phyloP scores from a whole-genome alignment of 371 early-diverging fungal species.

The Syncephalastrum racemosum region DNA sequence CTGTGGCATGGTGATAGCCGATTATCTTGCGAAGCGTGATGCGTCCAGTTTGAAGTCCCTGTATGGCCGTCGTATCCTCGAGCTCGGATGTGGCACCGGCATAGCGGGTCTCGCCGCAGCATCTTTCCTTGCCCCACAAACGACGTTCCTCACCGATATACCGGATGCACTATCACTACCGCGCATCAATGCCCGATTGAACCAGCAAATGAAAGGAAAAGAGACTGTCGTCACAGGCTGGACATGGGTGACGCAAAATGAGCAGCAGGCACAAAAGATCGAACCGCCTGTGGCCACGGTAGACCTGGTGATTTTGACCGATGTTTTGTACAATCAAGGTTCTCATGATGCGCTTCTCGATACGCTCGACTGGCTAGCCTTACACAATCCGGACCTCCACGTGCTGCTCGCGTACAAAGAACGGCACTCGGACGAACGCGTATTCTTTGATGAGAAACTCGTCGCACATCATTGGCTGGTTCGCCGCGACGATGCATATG shows the following conservation, averaged over 20 bases:
- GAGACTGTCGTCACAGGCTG: constrained; percentile 23
- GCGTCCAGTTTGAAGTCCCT: constrained; percentile 2
- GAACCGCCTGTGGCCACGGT: constrained; percentile 11
- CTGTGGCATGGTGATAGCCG: constrained; percentile 41
- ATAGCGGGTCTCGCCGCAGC: constrained; percentile 44
- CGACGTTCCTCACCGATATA: constrained; percentile 42
- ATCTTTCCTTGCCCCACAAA: constrained; percentile 20
- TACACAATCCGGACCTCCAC: constrained; percentile 28
- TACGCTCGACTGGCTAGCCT: constrained; percentile 33
- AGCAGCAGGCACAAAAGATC: background rate
- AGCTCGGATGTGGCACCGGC: constrained; percentile 51
- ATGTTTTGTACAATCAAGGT: constrained; percentile 47
- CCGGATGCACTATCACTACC: constrained; percentile 35
- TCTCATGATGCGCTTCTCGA: constrained; percentile 38
- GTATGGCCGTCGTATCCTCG: constrained; percentile 12
- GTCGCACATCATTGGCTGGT: constrained; percentile 4
- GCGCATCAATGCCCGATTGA: constrained; percentile 26
- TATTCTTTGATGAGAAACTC: constrained; percentile 33
- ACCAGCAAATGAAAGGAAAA: constrained; percentile 8
- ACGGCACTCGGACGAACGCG: constrained; percentile 31
- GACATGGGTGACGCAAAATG: constrained; percentile 28
- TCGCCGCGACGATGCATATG: constrained; percentile 17
- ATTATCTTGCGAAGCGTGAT: constrained; percentile 16
- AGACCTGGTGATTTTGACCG: constrained; percentile 38
- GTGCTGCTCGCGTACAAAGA: constrained; percentile 12